Evolutionary conservation across 805 yeast species (phyloP).

Genomic region (Cyberlindnera lachancei): DNA sequence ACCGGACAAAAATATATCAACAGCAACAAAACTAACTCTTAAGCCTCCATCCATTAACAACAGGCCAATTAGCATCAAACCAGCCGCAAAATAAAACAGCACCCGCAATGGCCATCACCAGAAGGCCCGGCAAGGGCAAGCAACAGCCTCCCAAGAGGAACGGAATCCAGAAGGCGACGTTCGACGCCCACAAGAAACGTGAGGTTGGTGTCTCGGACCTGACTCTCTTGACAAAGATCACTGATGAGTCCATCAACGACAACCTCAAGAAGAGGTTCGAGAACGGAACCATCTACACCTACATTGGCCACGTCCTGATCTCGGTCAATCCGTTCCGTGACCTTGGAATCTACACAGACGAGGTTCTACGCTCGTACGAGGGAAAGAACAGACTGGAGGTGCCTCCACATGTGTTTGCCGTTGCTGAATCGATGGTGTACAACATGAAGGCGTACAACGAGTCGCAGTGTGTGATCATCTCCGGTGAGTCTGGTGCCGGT

Average conservation of each 20-base stretch:
- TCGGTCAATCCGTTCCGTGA: conserved; percentile 96
- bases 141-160: conserved; percentile 50
- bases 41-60: no score
- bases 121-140: conserved; percentile 57
- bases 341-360: conserved; percentile 87
- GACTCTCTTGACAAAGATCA: conserved; percentile 78
- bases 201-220: conserved; percentile 98
- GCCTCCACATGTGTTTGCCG: conserved; percentile 97
- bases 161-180: conserved; percentile 80
- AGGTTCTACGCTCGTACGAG: conserved; percentile 64
- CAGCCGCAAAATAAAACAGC: background rate
- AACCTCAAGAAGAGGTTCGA: conserved; percentile 83
- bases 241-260: conserved; percentile 89
- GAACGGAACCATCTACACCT: conserved; percentile 86
- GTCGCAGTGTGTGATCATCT: conserved; percentile 93
- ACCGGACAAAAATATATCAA: no score
- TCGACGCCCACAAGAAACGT: conserved; percentile 79
- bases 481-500: conserved; percentile 98
- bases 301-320: conserved; percentile 89
- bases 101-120: conserved; percentile 61
- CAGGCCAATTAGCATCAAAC: background rate
- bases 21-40: no score
- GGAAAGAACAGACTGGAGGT: conserved; percentile 94
- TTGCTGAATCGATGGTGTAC: conserved; percentile 95
- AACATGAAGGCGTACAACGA: conserved; percentile 91